These are phyloP conservation scores for Wickerhamomyces chaumierensis DNA, from an alignment of 805 yeast species.

Conservation along the genomic window DNA sequence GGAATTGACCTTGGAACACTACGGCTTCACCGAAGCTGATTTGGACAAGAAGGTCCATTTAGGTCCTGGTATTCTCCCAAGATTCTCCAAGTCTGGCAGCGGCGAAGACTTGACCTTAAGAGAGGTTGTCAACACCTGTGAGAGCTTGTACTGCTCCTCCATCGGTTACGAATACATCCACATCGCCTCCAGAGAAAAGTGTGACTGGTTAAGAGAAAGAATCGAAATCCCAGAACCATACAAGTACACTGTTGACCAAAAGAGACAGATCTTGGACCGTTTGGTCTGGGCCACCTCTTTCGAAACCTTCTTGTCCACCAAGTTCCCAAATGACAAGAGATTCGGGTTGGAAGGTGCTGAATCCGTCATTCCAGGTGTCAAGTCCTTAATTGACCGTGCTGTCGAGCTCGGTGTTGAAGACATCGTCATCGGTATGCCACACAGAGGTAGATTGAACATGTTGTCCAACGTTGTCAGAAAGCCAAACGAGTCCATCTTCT, in stretches of 20 bases:
- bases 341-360: constrained; percentile 99
- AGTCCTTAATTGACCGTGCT: constrained; percentile 86
- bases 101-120: constrained; percentile 56
- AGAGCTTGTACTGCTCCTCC: constrained; percentile 72
- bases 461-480: constrained; percentile 96
- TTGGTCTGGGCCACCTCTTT: constrained; percentile 93
- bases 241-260: constrained; percentile 76
- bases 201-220: constrained; percentile 98
- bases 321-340: constrained; percentile 97
- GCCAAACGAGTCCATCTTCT: constrained; percentile 95
- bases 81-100: constrained; percentile 60
- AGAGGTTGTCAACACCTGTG: constrained; percentile 72
- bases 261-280: constrained; percentile 93
- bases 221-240: constrained; percentile 86
- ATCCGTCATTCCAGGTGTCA: constrained; percentile 92
- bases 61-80: constrained; percentile 96
- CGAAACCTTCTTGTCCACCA: constrained; percentile 85
- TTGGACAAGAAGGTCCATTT: constrained; percentile 72
- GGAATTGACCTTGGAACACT: constrained; percentile 86
- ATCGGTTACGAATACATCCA: constrained; percentile 96
- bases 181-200: constrained; percentile 87
- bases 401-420: constrained; percentile 92
- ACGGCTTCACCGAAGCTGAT: constrained; percentile 84
- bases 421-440: constrained; percentile 98
- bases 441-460: constrained; percentile 97